Evolutionary conservation across 1,139 yeast species (phyloP), one percentile per base, ranked within the genome.

Genomic region (Blastobotrys serpentis): DNA sequence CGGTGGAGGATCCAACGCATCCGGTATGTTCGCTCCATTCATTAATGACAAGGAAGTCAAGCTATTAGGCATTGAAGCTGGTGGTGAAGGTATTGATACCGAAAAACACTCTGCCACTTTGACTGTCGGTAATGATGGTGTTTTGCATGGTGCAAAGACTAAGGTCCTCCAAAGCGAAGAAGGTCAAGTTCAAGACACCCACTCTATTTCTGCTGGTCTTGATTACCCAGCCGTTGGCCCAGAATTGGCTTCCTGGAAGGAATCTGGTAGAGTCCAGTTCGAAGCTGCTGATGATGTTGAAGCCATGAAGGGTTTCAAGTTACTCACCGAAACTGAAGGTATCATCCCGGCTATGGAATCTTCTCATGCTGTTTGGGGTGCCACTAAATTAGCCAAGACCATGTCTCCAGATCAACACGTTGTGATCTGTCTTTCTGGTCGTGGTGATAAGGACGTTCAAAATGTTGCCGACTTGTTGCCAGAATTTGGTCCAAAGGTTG

Each of bases 221-320:
- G 99, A 92, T 70, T 92, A 92, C 68, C 99, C 99, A 30, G 99
- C 96, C 69, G 99, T 92, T 46, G 99, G 99, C 41, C 99, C 99
- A 22, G 98, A 92, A 72, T 78, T 92, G 61, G 94, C 98, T 1
- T 81, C 78, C 67, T 92, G 98, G 98, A 92, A 92, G 70, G 82
- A 84, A 50, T 82, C 84, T 53, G 97, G 97, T 19, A 82, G 99
- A 64, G 98, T 95, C 5, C 76, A 84, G 49, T 92, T 92, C 64
- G 70, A 83, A 48, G 95, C 97, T 45, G 97, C 95, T 45, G 86
- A 92, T 56, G 97, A 92, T 70, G 90, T 95, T 16, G 82, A 92
- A 67, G 98, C 98, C 21, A 75, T 92, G 56, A 77, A 79, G 56
- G 98, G 98, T 22, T 92, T 94, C 79, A 84, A 82, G 61, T 72